Evolutionary conservation across 2,329 filamentous ascomycete species (phyloP).

Genomic region (Phialophora macrospora): DNA sequence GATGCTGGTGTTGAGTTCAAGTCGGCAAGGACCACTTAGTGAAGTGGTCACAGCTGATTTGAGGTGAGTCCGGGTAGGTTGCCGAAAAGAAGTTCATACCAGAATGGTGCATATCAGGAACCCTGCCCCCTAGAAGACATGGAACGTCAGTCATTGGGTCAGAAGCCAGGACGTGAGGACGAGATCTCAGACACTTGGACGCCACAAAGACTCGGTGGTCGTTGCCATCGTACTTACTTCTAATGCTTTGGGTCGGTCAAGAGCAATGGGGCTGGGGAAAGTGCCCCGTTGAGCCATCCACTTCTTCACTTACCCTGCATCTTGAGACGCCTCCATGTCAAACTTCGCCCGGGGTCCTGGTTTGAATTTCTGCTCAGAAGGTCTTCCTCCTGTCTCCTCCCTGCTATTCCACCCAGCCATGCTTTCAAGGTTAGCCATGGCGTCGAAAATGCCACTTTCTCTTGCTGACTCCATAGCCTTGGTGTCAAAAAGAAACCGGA

Average conservation of each 20-base stretch:
- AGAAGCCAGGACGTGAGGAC: neutral
- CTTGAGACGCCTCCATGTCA: neutral
- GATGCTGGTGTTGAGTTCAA: neutral
- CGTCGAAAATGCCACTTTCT: neutral
- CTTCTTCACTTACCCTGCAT: neutral
- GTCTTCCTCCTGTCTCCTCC: neutral
- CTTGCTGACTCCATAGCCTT: neutral
- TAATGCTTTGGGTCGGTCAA: neutral
- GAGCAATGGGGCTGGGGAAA: neutral
- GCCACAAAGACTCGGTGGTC: neutral
- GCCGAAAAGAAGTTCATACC: neutral
- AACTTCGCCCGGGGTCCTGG: neutral
- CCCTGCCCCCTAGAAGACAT: neutral
- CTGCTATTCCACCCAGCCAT: neutral
- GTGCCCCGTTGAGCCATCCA: neutral
- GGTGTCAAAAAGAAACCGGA: slow-evolving; percentile 1
- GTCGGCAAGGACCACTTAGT: neutral
- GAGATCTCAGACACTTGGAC: neutral
- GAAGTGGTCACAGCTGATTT: neutral
- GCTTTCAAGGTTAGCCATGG: neutral
- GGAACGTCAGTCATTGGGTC: neutral
- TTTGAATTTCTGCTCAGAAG: neutral
- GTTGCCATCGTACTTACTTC: neutral
- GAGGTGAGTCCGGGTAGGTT: neutral
- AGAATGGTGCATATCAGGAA: neutral